Base-by-base conservation (phyloP, 192 early-diverging fungal species). In the Kickxella alabastrina region DNA sequence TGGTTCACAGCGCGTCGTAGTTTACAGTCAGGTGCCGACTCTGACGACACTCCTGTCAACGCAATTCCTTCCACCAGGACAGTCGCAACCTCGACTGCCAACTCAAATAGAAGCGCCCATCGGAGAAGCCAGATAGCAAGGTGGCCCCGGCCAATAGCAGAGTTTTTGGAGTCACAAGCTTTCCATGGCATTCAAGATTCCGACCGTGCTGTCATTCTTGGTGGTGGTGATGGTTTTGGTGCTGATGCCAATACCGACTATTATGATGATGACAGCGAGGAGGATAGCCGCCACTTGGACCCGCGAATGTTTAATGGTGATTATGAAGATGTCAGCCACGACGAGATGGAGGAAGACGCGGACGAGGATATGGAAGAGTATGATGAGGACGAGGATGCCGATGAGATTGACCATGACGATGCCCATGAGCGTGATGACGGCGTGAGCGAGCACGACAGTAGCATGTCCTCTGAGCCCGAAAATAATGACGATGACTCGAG, bases 1-100 rank as follows among this genome's bases (percentile, higher is more conserved):
- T 74, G 70, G 70, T 54, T 74, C 37, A 45, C 59, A 22, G 54
- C 60, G 46, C 62, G 54, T 9, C 58, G 54, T 12, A 37, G 34
- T n/a, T 18, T 49, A 3, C 42, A 35, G 22, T 35, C 21, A 39
- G 28, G 57, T 31, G 21, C 32, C 3, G 32, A 10, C 23, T 32
- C 39, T 23, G 27, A n/a, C n/a, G n/a, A n/a, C n/a, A n/a, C n/a
- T n/a, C n/a, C n/a, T n/a, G n/a, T n/a, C n/a, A n/a, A n/a, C n/a
- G n/a, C n/a, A n/a, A n/a, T n/a, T n/a, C n/a, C n/a, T n/a, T n/a
- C n/a, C n/a, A n/a, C n/a, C n/a, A n/a, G n/a, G n/a, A n/a, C n/a
- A n/a, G n/a, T n/a, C n/a, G n/a, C n/a, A n/a, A n/a, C n/a, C n/a
- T n/a, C n/a, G n/a, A n/a, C n/a, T n/a, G n/a, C n/a, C n/a, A n/a